These are phyloP conservation scores for Colletotrichum tamarilloi DNA, from an alignment of 2,329 filamentous ascomycete species.

Conservation along the genomic window DNA sequence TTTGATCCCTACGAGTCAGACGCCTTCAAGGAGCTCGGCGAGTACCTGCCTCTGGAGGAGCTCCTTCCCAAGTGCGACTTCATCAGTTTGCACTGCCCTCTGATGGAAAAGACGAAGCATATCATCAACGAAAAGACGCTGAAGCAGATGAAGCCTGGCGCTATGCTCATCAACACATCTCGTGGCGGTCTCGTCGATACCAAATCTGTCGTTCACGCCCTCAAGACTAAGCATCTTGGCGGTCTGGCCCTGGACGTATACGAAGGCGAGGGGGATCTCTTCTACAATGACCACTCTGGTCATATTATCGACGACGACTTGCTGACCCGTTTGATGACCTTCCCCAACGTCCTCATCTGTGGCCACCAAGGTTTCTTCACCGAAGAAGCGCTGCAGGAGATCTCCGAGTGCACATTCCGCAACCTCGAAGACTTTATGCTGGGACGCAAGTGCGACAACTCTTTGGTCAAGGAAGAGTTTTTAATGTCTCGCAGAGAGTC, in stretches of 20 bases:
- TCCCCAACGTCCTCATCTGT: constrained; percentile 74
- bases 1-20: constrained; percentile 66
- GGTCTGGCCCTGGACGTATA: constrained; percentile 76
- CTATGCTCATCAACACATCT: constrained; percentile 75
- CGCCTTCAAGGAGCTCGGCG: constrained; percentile 61
- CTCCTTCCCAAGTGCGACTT: constrained; percentile 69
- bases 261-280: constrained; percentile 71
- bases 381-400: constrained; percentile 72
- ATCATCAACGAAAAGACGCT: constrained; percentile 68
- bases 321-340: constrained; percentile 74
- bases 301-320: constrained; percentile 75
- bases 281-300: constrained; percentile 73
- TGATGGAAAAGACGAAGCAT: constrained; percentile 68
- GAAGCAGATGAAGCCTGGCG: constrained; percentile 66
- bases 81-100: constrained; percentile 74
- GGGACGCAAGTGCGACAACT: constrained; percentile 48
- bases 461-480: constrained; percentile 44
- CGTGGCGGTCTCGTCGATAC: constrained; percentile 74
- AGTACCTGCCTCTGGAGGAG: constrained; percentile 64
- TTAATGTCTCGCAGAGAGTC: constrained; percentile 39
- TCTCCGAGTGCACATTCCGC: constrained; percentile 67
- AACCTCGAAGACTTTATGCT: constrained; percentile 63
- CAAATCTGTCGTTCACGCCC: constrained; percentile 66
- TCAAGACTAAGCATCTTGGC: constrained; percentile 70
- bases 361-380: constrained; percentile 80